Conservation (phyloP, 371 early-diverging fungal genomes). For the Syncephalastrum contaminatum region DNA sequence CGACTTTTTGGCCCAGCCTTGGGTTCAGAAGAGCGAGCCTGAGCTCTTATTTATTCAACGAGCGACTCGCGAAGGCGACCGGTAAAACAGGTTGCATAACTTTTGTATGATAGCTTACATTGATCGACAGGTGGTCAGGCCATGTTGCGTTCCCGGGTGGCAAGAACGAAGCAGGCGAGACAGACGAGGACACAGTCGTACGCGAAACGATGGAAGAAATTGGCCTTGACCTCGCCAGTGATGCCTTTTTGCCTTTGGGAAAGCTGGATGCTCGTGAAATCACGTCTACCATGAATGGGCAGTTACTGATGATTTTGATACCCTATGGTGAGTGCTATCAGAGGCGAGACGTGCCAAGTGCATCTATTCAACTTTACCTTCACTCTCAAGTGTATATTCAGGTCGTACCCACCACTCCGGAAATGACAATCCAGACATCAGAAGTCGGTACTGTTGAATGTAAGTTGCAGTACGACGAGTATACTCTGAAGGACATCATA, state of each 20-base stretch:
- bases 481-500: no score
- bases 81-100: constrained; percentile 25
- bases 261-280: constrained; percentile 68
- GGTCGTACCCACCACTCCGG: constrained; percentile 52
- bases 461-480: constrained; percentile 22
- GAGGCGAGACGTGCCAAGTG: background rate
- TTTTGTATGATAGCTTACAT: background rate
- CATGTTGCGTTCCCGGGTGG: constrained; percentile 81
- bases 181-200: constrained; percentile 64
- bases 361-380: constrained; percentile 1
- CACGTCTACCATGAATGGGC: constrained; percentile 45
- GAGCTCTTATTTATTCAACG: constrained; percentile 70
- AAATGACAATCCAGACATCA: constrained; percentile 46
- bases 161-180: constrained; percentile 61
- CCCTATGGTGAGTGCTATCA: constrained; percentile 49
- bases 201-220: constrained; percentile 71
- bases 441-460: constrained; percentile 69
- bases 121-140: constrained; percentile 56
- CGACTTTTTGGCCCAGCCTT: constrained; percentile 34
- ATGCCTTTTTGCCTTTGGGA: constrained; percentile 55
- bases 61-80: constrained; percentile 60
- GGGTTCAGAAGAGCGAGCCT: constrained; percentile 39
- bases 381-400: constrained; percentile 59
- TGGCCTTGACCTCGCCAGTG: constrained; percentile 54
- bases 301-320: constrained; percentile 59